Evolutionary conservation across 768 basidiomycete genomes (phyloP), one percentile per base, ranked within the genome.

Genomic region (Fomitopsis pulvina): DNA sequence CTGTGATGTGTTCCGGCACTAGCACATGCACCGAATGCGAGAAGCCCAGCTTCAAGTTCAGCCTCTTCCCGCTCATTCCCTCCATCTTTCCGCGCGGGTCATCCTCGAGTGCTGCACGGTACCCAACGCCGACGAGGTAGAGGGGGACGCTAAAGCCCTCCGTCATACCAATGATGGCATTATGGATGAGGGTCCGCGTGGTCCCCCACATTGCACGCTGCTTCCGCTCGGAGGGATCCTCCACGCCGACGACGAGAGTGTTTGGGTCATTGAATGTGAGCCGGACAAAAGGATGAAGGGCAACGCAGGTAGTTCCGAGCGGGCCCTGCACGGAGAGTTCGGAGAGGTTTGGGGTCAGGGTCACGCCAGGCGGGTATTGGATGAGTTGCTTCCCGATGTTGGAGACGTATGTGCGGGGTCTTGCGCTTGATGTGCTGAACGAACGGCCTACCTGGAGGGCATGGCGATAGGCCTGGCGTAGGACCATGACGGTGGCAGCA

Each of bases 131-230:
- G 54, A 97, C 94, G 54, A 99, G 80, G 61, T 85, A 85, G 14
- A 99, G 66, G 12, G 91, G 84, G 8, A 90, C 75, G 0, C 76
- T 77, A 70, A 90, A 97, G 3, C 94, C 94, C 52, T 83, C 79
- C 4, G 90, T 87, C 75, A 97, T 91, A 38, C 95, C 95, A 12
- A 71, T 75, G 54, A 99, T 79, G 14, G 94, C 93, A 63, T 98
- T 97, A 56, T 77, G 73, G 63, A 97, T 88, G 56, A 93, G 76
- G 0, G 92, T 87, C 47, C 94, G 82, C 12, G 91, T 94, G 40
- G 90, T 81, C n/a, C 95, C 95, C 94, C 95, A 98, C 77, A 90
- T 85, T 51, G 85, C 79, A 38, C 90, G 81, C 66, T 97, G 94
- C 46, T 79, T 70, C 64, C 90, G 87, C 45, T 80, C 63, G 37